phyloP scores from a whole-genome alignment of 2,329 filamentous ascomycete genomes.

The Talaromyces sp. region DNA sequence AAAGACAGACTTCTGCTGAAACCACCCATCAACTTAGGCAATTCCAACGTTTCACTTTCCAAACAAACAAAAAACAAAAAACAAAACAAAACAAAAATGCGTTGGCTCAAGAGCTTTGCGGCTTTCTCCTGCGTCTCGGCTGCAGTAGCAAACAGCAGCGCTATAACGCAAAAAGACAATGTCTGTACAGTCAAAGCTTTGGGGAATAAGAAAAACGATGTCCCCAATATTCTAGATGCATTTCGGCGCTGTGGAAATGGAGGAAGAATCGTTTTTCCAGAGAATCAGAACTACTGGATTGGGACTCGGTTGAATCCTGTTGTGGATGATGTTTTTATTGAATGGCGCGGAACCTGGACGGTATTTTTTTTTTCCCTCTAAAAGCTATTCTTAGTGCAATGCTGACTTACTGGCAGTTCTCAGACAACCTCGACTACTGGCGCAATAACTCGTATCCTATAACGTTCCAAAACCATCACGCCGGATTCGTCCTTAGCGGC shows the following conservation, averaged over 20 bases:
- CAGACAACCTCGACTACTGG: conserved; percentile 52
- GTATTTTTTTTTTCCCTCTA: conserved; percentile 21
- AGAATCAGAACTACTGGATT: conserved; percentile 49
- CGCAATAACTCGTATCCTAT: conserved; percentile 51
- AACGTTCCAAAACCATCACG: conserved; percentile 53
- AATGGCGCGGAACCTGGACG: conserved; percentile 52
- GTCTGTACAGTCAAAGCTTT: conserved; percentile 39
- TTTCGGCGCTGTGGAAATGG: conserved; percentile 38
- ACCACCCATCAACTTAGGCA: neutral
- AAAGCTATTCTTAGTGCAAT: neutral
- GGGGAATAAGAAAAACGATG: conserved; percentile 35
- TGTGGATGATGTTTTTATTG: conserved; percentile 47
- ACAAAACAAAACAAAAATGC: conserved; percentile 4
- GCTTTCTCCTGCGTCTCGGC: conserved; percentile 2
- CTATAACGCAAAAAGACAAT: conserved; percentile 14
- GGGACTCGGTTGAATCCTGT: conserved; percentile 47
- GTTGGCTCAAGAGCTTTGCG: conserved; percentile 1
- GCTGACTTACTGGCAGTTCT: conserved; percentile 31
- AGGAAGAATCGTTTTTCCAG: conserved; percentile 48
- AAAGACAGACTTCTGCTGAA: neutral
- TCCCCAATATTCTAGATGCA: conserved; percentile 38
- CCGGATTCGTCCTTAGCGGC: conserved; percentile 50
- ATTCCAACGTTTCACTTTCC: neutral
- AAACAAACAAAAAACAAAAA: conserved; percentile 1
- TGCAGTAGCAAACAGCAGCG: neutral